These are phyloP conservation scores for Phyllosticta citribraziliensis DNA, from an alignment of 2,329 filamentous ascomycete genomes.

Conservation along the genomic window DNA sequence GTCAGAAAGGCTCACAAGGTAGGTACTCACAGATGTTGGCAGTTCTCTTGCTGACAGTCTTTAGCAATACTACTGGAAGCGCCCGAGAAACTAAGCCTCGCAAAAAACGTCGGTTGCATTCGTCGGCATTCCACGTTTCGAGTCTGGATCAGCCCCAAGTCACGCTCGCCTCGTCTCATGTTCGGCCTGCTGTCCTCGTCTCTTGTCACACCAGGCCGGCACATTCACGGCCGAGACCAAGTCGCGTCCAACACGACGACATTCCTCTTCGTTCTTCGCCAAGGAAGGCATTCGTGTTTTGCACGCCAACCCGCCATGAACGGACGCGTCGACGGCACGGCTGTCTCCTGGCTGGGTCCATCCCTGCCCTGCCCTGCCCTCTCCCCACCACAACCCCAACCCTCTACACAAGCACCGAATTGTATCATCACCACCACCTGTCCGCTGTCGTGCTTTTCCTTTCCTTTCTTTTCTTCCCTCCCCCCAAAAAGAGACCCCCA, in stretches of 20 bases:
- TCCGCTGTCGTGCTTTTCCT: not conserved
- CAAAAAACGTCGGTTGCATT: not conserved
- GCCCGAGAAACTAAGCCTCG: constrained; percentile 36
- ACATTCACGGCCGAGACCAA: not conserved
- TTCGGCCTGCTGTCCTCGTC: not conserved
- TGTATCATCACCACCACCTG: not conserved
- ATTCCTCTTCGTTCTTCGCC: not conserved
- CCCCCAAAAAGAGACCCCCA: not conserved
- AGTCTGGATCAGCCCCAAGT: not conserved
- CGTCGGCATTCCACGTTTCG: not conserved
- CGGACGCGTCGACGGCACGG: not conserved
- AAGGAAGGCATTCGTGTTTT: not conserved
- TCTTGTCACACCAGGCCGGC: not conserved
- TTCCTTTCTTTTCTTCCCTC: not conserved
- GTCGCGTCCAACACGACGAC: not conserved
- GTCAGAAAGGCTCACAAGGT: constrained; percentile 98
- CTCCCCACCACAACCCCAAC: not conserved
- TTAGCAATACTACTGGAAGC: constrained; percentile 65
- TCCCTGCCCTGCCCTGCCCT: not conserved
- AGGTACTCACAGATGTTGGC: constrained; percentile 23
- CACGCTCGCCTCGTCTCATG: not conserved
- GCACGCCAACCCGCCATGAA: not conserved
- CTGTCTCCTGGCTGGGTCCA: not conserved
- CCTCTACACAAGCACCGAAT: not conserved
- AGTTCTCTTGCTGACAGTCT: not conserved